Percentiles rank a stretch among this genome's conserved stretches.
These are phyloP conservation scores for Colletotrichum euphorbiae DNA, from an alignment of 2,329 filamentous ascomycete genomes.

Conservation along the genomic window DNA sequence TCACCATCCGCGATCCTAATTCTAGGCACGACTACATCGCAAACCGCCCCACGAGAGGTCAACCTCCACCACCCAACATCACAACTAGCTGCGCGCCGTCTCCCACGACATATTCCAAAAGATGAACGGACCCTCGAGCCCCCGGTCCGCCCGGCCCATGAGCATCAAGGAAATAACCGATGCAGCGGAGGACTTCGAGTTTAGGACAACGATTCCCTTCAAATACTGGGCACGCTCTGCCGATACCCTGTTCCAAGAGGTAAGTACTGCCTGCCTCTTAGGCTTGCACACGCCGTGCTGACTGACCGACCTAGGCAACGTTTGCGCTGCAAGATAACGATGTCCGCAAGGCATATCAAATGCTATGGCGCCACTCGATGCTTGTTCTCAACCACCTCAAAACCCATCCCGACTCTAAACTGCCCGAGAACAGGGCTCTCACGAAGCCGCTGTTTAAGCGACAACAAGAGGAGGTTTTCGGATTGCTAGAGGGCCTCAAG, in stretches of 20 bases:
- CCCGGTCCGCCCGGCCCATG: conserved; percentile 66
- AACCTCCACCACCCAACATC: not conserved
- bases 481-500: conserved; percentile 81
- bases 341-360: conserved; percentile 87
- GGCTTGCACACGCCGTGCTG: not conserved
- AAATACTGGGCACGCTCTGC: conserved; percentile 86
- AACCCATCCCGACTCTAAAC: conserved; percentile 79
- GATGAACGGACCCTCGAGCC: conserved; percentile 46
- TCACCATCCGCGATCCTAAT: conserved; percentile 16
- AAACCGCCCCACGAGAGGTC: conserved; percentile 7
- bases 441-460: conserved; percentile 65
- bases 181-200: conserved; percentile 83
- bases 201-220: conserved; percentile 80
- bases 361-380: conserved; percentile 89
- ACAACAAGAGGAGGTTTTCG: conserved; percentile 67
- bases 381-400: conserved; percentile 83
- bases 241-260: conserved; percentile 83
- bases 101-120: conserved; percentile 17
- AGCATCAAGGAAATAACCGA: conserved; percentile 82
- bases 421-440: conserved; percentile 72
- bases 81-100: not conserved
- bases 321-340: conserved; percentile 90
- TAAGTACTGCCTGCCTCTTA: conserved; percentile 49
- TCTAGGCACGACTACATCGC: not conserved
- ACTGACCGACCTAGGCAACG: conserved; percentile 68